Percentiles rank a stretch among this genome's conserved stretches.
phyloP scores from a whole-genome alignment of 768 basidiomycete genomes.

The Calocybe cyanea region DNA sequence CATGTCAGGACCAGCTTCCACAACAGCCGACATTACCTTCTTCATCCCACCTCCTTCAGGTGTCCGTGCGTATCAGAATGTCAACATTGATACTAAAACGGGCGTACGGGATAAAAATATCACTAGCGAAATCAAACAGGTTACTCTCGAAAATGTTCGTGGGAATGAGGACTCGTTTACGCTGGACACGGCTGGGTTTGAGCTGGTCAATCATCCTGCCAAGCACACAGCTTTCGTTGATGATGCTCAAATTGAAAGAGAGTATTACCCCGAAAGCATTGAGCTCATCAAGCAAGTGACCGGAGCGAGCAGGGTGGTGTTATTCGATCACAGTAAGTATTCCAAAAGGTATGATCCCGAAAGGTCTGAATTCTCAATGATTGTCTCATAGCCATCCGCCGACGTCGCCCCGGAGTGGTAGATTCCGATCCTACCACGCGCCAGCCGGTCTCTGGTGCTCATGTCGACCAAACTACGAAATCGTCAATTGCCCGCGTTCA shows the following conservation, averaged over 20 bases:
- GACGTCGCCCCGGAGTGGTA: constrained; percentile 32
- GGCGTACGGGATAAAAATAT: constrained; percentile 38
- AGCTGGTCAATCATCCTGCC: constrained; percentile 34
- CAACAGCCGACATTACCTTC: constrained; percentile 34
- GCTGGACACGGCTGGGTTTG: constrained; percentile 52
- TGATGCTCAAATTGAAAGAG: constrained; percentile 47
- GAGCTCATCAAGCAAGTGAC: constrained; percentile 57
- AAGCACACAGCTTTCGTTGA: constrained; percentile 45
- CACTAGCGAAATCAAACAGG: constrained; percentile 19
- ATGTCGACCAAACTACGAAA: constrained; percentile 50
- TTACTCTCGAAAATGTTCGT: constrained; percentile 50
- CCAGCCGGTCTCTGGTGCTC: constrained; percentile 42
- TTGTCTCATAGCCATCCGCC: constrained; percentile 39
- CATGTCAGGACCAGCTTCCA: constrained; percentile 6
- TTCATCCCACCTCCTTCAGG: constrained; percentile 34
- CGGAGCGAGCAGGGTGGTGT: constrained; percentile 50
- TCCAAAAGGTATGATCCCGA: not conserved
- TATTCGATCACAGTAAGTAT: constrained; percentile 62
- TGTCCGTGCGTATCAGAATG: constrained; percentile 32
- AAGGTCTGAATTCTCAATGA: not conserved
- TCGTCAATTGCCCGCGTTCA: constrained; percentile 44
- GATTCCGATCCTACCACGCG: constrained; percentile 35
- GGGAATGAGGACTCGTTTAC: constrained; percentile 41
- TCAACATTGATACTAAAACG: constrained; percentile 29
- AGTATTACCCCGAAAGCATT: constrained; percentile 61